Conservation (phyloP, 805 yeast genomes). For the Myxozyma lipomycoides region DNA sequence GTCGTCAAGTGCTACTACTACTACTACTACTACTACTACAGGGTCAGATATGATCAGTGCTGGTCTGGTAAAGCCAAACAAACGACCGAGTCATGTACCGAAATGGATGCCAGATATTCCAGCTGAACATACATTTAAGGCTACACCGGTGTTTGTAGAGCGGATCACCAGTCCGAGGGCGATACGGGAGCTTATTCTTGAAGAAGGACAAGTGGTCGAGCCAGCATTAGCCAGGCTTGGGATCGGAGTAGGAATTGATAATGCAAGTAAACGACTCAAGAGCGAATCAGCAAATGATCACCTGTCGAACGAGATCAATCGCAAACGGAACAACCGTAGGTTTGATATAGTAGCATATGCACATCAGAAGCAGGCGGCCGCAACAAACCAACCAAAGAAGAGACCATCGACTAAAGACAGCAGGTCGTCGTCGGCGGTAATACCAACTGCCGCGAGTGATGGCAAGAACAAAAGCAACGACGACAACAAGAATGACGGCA, state of each 20-base stretch:
- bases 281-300: conserved; percentile 7
- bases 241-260: conserved; percentile 2
- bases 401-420: too few relatives aligned
- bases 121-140: conserved; percentile 86
- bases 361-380: too few relatives aligned
- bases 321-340: conserved; percentile 1
- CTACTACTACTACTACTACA: not conserved
- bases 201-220: conserved; percentile 79
- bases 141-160: conserved; percentile 64
- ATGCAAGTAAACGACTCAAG: conserved; percentile 20
- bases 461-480: too few relatives aligned
- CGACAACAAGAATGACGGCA: not conserved
- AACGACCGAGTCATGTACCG: conserved; percentile 50
- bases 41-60: not conserved
- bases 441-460: too few relatives aligned
- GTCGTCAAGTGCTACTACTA: not conserved
- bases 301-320: not conserved
- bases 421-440: too few relatives aligned
- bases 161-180: conserved; percentile 65
- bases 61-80: not conserved
- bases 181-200: conserved; percentile 66
- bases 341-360: not conserved
- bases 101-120: conserved; percentile 83
- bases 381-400: not conserved
- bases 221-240: conserved; percentile 63